phyloP scores from a whole-genome alignment of 2,329 filamentous ascomycete genomes.

The Pseudogymnoascus sp. region DNA sequence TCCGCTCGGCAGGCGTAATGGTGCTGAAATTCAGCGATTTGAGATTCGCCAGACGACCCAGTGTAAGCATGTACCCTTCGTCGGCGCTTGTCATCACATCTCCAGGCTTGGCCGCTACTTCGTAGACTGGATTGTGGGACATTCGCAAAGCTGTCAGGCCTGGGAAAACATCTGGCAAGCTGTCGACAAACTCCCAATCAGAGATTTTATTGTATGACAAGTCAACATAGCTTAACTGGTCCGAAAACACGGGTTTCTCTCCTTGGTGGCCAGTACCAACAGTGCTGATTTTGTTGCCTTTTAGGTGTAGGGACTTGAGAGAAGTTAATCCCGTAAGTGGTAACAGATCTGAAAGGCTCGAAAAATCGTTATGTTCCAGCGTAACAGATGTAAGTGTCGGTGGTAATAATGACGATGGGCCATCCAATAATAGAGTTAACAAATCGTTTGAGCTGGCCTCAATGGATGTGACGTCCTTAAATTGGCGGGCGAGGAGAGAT shows the following conservation, averaged over 20 bases:
- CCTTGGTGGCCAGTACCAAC: not conserved
- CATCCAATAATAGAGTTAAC: slow-evolving; percentile 38
- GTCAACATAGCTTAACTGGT: slow-evolving; percentile 49
- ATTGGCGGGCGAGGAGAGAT: slow-evolving; percentile 45
- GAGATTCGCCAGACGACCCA: slow-evolving; percentile 65
- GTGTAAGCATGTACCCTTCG: slow-evolving; percentile 81
- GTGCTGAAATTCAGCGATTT: slow-evolving; percentile 64
- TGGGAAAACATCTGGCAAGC: slow-evolving; percentile 61
- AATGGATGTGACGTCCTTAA: slow-evolving; percentile 44
- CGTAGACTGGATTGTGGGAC: slow-evolving; percentile 77
- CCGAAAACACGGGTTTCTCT: slow-evolving; percentile 17
- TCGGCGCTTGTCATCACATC: slow-evolving; percentile 51
- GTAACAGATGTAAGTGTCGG: slow-evolving; percentile 54
- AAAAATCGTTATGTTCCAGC: slow-evolving; percentile 67
- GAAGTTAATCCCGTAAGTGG: slow-evolving; percentile 44
- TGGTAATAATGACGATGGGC: slow-evolving; percentile 29
- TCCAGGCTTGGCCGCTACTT: slow-evolving; percentile 30
- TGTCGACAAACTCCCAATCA: slow-evolving; percentile 68
- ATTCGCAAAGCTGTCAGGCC: slow-evolving; percentile 68
- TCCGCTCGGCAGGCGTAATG: slow-evolving; percentile 66
- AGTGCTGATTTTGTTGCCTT: slow-evolving; percentile 61
- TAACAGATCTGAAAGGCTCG: slow-evolving; percentile 48
- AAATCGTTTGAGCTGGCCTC: slow-evolving; percentile 53
- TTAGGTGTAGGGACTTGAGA: slow-evolving; percentile 60
- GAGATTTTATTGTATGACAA: slow-evolving; percentile 64